phyloP scores from a whole-genome alignment of 2,329 filamentous ascomycete species.

The Alternaria alternata region DNA sequence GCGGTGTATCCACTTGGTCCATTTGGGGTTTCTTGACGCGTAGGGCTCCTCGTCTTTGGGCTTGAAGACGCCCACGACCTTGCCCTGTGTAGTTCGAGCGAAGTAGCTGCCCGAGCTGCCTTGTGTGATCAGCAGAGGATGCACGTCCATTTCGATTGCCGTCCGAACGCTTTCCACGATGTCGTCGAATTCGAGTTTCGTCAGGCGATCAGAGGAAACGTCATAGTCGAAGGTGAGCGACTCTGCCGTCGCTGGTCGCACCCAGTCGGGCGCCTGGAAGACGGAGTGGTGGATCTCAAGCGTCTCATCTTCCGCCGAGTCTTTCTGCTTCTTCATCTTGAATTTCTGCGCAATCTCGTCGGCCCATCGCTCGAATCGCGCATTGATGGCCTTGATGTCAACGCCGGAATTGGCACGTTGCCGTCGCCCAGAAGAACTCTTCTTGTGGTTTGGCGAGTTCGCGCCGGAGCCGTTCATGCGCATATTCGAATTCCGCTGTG shows the following conservation, averaged over 20 bases:
- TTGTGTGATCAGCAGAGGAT: constrained; percentile 95
- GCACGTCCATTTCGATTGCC: constrained; percentile 88
- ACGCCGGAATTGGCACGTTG: constrained; percentile 84
- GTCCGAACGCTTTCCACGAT: constrained; percentile 88
- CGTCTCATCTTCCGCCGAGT: constrained; percentile 77
- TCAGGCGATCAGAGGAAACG: constrained; percentile 72
- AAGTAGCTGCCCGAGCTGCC: constrained; percentile 99
- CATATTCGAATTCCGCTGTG: constrained; percentile 55
- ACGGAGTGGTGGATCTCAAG: constrained; percentile 98
- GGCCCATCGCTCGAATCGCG: constrained; percentile 92
- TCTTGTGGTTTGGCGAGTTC: constrained; percentile 43
- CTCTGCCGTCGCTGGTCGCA: constrained; percentile 80
- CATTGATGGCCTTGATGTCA: constrained; percentile 98
- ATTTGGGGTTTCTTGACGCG: constrained; percentile 95
- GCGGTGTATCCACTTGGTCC: constrained; percentile 99
- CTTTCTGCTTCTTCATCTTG: constrained; percentile 82
- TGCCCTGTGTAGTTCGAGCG: constrained; percentile 87
- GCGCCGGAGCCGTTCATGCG: constrained; percentile 48
- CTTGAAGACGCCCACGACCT: constrained; percentile 97
- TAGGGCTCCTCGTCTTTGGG: constrained; percentile 99
- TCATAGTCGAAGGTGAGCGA: constrained; percentile 67
- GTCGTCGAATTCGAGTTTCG: constrained; percentile 81
- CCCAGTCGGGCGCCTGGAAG: constrained; percentile 89
- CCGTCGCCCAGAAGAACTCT: constrained; percentile 51
- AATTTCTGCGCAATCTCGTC: constrained; percentile 98